Evolutionary conservation across 179 eudicot genomes (phyloP).

Genomic region (Beta corolliflora): DNA sequence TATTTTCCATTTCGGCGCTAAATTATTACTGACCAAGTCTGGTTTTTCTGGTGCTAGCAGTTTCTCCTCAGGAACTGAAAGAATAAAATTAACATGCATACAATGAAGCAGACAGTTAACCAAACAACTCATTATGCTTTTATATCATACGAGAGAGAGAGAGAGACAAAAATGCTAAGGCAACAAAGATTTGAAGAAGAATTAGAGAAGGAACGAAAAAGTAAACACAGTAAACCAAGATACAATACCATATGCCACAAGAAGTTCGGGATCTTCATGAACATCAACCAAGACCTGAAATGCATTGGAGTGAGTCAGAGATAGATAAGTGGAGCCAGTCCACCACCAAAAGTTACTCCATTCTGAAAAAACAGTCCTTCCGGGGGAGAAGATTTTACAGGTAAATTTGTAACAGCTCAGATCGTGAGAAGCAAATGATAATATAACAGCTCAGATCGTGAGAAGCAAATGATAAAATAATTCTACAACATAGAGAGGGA

Average conservation of each 20-base stretch:
- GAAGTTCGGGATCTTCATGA: conserved; percentile 67
- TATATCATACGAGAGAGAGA: background rate
- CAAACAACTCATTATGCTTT: background rate
- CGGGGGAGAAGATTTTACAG: background rate
- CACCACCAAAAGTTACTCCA: background rate
- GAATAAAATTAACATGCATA: background rate
- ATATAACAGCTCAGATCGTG: too few species aligned
- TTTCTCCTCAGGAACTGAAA: conserved; percentile 89
- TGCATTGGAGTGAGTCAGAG: conserved; percentile 15
- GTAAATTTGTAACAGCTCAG: background rate
- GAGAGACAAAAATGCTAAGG: background rate
- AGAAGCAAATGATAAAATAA: background rate
- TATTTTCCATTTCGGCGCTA: background rate
- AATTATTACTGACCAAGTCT: conserved; percentile 56
- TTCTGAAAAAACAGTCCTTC: background rate
- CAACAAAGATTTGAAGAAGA: background rate
- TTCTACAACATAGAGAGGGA: background rate
- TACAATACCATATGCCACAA: conserved; percentile 81
- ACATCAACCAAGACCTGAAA: conserved; percentile 90
- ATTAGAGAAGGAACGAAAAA: background rate
- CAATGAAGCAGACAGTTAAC: background rate
- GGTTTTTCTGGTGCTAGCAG: conserved; percentile 67
- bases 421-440: background rate
- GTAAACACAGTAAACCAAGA: conserved; percentile 4
- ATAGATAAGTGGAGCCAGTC: background rate